Conservation (phyloP, 805 yeast species). For the Grigorovia jiainica region DNA sequence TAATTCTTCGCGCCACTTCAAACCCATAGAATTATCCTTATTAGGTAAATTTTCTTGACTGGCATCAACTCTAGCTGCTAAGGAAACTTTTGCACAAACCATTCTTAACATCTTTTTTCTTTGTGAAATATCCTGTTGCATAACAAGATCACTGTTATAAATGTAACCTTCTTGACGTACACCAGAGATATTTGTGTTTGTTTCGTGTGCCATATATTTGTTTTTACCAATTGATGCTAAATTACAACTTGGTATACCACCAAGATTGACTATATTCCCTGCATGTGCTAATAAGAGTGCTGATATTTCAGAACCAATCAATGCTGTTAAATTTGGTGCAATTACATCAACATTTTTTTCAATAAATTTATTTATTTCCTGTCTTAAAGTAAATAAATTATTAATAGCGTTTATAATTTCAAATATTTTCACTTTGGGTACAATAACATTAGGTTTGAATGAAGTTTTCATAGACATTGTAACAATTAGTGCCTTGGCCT, state of each 20-base stretch:
- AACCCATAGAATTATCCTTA: slow-evolving; percentile 46
- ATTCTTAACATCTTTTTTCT: slow-evolving; percentile 68
- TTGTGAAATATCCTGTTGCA: slow-evolving; percentile 45
- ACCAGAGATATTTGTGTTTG: slow-evolving; percentile 31
- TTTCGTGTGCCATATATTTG: slow-evolving; percentile 26
- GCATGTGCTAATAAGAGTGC: slow-evolving; percentile 60
- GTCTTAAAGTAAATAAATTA: slow-evolving; percentile 35
- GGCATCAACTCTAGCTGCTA: slow-evolving; percentile 78
- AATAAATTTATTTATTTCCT: slow-evolving; percentile 42
- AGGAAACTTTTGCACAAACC: slow-evolving; percentile 64
- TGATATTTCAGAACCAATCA: slow-evolving; percentile 64
- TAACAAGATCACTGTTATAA: slow-evolving; percentile 51
- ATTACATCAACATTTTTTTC: slow-evolving; percentile 44
- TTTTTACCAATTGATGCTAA: slow-evolving; percentile 64
- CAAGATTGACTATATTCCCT: slow-evolving; percentile 61
- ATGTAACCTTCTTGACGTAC: slow-evolving; percentile 61
- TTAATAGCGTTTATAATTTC: slow-evolving; percentile 36
- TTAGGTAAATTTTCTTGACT: slow-evolving; percentile 27
- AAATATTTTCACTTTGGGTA: slow-evolving; percentile 30
- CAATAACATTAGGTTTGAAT: slow-evolving; percentile 20
- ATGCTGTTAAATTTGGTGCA: slow-evolving; percentile 73
- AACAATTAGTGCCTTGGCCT: slow-evolving; percentile 61
- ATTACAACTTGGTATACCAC: slow-evolving; percentile 74
- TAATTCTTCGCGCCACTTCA: slow-evolving; percentile 51
- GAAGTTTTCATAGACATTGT: slow-evolving; percentile 62